Conservation (phyloP, 768 basidiomycete genomes). For the Collybia sordida region DNA sequence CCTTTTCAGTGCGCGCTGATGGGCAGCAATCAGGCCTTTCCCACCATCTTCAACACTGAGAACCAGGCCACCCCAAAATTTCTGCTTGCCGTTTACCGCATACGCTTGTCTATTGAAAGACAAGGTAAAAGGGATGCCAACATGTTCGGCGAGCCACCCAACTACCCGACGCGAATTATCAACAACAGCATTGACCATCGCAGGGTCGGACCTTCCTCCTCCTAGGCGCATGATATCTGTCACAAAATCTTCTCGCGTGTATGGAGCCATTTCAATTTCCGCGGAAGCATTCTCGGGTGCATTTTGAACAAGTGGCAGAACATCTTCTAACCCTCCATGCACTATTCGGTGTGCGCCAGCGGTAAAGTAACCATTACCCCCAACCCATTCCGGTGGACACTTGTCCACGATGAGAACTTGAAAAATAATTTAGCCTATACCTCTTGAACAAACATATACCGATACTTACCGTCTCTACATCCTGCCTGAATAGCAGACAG, state of each 20-base stretch:
- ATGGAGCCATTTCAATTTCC: constrained; percentile 58
- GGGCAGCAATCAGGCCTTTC: constrained; percentile 63
- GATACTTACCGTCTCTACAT: constrained; percentile 43
- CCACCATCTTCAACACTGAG: constrained; percentile 64
- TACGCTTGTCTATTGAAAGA: constrained; percentile 71
- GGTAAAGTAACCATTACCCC: constrained; percentile 74
- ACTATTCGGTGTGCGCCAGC: constrained; percentile 68
- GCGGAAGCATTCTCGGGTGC: constrained; percentile 37
- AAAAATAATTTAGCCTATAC: constrained; percentile 1
- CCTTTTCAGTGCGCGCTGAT: constrained; percentile 45
- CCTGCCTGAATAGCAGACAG: constrained; percentile 59
- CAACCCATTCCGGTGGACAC: constrained; percentile 60
- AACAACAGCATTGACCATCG: constrained; percentile 52
- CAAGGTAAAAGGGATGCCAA: constrained; percentile 53
- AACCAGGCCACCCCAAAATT: constrained; percentile 72
- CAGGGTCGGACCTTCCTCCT: constrained; percentile 45
- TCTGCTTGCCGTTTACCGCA: constrained; percentile 57
- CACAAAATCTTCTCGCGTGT: constrained; percentile 53
- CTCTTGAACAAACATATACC: background rate
- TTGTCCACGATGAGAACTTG: constrained; percentile 65
- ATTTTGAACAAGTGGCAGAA: constrained; percentile 53
- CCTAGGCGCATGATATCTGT: constrained; percentile 63
- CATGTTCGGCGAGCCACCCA: constrained; percentile 52
- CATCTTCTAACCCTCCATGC: constrained; percentile 59
- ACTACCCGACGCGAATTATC: constrained; percentile 54